Evolutionary conservation across 2,329 filamentous ascomycete genomes (phyloP).

Genomic region (Neofusicoccum kwambonambiense): DNA sequence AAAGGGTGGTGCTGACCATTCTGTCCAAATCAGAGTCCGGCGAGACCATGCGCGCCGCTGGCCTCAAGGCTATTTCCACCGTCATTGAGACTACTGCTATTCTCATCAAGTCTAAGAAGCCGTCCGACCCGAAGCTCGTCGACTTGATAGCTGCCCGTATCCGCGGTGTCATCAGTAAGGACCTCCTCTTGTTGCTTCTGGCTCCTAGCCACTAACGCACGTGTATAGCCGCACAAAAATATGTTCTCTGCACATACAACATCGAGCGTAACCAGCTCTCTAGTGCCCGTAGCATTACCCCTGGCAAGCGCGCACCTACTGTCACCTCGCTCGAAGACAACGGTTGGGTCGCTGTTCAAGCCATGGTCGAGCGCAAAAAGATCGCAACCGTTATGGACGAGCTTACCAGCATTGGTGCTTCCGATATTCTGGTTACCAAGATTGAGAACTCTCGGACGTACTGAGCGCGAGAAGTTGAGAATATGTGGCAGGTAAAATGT

Average conservation of each 20-base stretch:
- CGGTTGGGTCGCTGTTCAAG: constrained; percentile 90
- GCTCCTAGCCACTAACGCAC: constrained; percentile 20
- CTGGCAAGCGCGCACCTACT: constrained; percentile 90
- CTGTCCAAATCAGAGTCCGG: constrained; percentile 72
- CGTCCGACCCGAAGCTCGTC: constrained; percentile 76
- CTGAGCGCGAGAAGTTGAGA: background rate
- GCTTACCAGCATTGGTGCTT: constrained; percentile 70
- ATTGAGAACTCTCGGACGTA: constrained; percentile 73
- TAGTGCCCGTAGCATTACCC: constrained; percentile 73
- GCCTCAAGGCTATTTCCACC: constrained; percentile 90
- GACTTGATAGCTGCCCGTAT: constrained; percentile 84
- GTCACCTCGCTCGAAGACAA: constrained; percentile 85
- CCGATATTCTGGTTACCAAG: constrained; percentile 80
- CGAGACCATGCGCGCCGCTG: constrained; percentile 96
- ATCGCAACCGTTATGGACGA: constrained; percentile 87
- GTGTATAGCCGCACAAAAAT: constrained; percentile 73
- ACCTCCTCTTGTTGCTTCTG: constrained; percentile 19
- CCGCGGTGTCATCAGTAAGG: constrained; percentile 80
- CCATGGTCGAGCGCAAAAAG: constrained; percentile 87
- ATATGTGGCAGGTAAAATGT: too few species aligned
- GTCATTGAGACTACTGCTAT: constrained; percentile 86
- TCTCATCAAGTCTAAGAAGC: constrained; percentile 84
- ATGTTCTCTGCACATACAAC: constrained; percentile 96
- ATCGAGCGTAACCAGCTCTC: constrained; percentile 69
- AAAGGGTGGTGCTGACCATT: background rate